Evolutionary conservation across 2,329 filamentous ascomycete genomes (phyloP), one percentile per base, ranked within the genome.

Genomic region (Talaromyces sp.): DNA sequence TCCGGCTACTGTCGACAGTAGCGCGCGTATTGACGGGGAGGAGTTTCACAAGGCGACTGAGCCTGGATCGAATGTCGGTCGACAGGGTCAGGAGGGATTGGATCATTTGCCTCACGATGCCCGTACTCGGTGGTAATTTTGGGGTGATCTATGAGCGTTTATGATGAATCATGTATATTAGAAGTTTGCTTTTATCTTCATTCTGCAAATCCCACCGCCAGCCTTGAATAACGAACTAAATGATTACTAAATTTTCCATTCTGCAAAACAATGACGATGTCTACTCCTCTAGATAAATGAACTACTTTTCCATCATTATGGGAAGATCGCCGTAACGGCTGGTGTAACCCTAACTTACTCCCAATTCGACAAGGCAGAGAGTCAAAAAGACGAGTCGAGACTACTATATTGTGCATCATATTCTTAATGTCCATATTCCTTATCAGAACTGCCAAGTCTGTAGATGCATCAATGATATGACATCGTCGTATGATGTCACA

Each of bases 41-140:
- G 77, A 79, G 45, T 80, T 83, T 66, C 75, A 87, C 70, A 84
- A 80, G 69, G 73, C 77, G 37, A 79, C 77, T 13, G 70, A 69
- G 13, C 80, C 77, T 43, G 65, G 67, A 58, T 53, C 59, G 4
- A 66, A 72, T 40, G 80, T 89, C 58, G 88, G 86, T 11, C 80
- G 87, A 45, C 79, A 89, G 71, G 86, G 78, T 19, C 75, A 78
- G 62, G 85, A 89, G 35, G 76, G 77, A 37, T 71, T 87, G 10
- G 70, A 76, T 9, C 78, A 77, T 2, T 72, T 83, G 21, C 84
- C 85, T 17, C 82, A 81, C 69, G 86, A 89, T 70, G 84, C 84
- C 46, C 75, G 77, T n/a, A 70, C 77, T 15, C 73, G 76, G 53
- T 81, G 76, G 53, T 81, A 77, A 63, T 65, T 69, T 54, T 77